Conservation (phyloP, 371 early-diverging fungal genomes). For the Mortierella sp. region DNA sequence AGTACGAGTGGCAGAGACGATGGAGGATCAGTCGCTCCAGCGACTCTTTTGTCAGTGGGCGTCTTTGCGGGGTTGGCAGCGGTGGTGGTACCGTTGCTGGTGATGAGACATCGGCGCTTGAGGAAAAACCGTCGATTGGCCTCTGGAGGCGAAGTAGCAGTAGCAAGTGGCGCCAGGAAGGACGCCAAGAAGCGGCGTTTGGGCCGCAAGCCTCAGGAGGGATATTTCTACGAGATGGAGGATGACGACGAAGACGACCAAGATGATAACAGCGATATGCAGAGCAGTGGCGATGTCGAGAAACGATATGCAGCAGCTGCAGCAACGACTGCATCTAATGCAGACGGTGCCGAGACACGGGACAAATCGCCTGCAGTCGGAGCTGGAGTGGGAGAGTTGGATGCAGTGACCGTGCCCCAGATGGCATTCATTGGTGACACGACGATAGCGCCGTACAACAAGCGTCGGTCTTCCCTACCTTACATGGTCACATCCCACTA, state of each 20-base stretch:
- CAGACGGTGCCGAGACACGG: neutral
- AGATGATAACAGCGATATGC: neutral
- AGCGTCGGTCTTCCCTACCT: neutral
- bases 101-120: constrained; percentile 26
- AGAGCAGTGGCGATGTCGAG: neutral
- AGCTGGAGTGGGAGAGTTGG: constrained; percentile 8
- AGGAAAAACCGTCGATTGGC: neutral
- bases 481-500: constrained; percentile 12
- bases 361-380: neutral
- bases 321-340: neutral
- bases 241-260: constrained; percentile 32
- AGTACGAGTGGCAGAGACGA: neutral
- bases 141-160: neutral
- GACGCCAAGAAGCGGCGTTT: constrained; percentile 24
- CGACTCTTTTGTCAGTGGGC: constrained; percentile 17
- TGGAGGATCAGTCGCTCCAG: neutral
- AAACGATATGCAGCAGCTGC: neutral
- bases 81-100: constrained; percentile 21
- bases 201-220: constrained; percentile 21
- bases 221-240: constrained; percentile 46
- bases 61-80: constrained; percentile 19
- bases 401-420: constrained; percentile 8
- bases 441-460: neutral
- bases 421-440: constrained; percentile 2
- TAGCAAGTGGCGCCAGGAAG: constrained; percentile 20